These are phyloP conservation scores for Penicillium sp. DNA, from an alignment of 2,329 filamentous ascomycete species.

Conservation along the genomic window DNA sequence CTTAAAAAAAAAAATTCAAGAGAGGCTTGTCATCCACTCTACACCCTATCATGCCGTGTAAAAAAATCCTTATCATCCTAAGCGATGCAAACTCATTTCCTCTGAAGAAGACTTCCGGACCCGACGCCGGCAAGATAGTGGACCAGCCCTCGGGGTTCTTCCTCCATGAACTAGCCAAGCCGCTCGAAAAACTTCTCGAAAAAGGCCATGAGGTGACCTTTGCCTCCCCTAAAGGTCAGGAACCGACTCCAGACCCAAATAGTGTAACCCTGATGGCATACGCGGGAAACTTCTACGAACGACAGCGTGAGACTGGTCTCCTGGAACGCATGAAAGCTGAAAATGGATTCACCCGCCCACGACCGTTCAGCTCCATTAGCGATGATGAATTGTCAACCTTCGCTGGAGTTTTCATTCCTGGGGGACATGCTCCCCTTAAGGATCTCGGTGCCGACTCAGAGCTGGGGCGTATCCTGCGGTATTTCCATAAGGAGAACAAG, in stretches of 20 bases:
- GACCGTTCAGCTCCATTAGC: conserved; percentile 40
- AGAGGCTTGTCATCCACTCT: neutral
- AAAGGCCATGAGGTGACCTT: conserved; percentile 47
- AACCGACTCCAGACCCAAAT: conserved; percentile 28
- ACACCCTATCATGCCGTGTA: neutral
- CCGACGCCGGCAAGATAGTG: conserved; percentile 23
- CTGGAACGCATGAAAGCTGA: conserved; percentile 48
- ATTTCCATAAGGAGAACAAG: conserved; percentile 44
- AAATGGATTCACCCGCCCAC: conserved; percentile 43
- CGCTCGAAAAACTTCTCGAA: conserved; percentile 37
- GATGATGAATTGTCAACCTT: conserved; percentile 43
- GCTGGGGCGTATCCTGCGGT: conserved; percentile 43
- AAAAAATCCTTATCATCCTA: conserved; percentile 47
- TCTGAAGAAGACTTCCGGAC: conserved; percentile 30
- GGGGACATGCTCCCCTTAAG: conserved; percentile 46
- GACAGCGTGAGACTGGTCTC: conserved; percentile 40
- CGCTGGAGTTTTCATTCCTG: conserved; percentile 47
- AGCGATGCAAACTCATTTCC: conserved; percentile 44
- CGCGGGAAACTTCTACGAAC: conserved; percentile 49
- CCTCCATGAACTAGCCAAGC: conserved; percentile 43
- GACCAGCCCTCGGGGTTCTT: conserved; percentile 38
- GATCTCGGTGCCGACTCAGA: conserved; percentile 46
- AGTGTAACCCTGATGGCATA: conserved; percentile 10
- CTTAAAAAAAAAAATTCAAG: too few relatives aligned
- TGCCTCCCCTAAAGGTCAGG: conserved; percentile 45